Conservation (phyloP, 23 red algal genomes). For the Gracilaria gracilis region DNA sequence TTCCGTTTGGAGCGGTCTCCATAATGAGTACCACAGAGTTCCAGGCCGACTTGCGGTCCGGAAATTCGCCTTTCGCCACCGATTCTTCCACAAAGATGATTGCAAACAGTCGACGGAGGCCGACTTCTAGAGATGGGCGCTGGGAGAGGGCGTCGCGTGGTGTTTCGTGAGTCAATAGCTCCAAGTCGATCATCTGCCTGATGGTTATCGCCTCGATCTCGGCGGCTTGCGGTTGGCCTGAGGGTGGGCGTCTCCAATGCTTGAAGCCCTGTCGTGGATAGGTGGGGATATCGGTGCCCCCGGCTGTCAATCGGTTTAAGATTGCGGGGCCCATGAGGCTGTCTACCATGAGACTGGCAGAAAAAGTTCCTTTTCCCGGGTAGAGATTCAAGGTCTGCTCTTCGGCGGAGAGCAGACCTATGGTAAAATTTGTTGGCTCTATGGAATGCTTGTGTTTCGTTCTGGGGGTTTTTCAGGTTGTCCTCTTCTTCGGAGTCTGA, state of each 20-base stretch:
- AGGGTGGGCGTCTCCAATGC: not conserved
- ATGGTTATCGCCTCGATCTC: slow-evolving; percentile 16
- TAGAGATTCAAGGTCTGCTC: not conserved
- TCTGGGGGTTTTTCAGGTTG: not conserved
- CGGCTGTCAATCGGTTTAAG: not conserved
- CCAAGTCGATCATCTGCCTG: slow-evolving; percentile 3
- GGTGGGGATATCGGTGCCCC: slow-evolving; percentile 19
- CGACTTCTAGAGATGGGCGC: slow-evolving; percentile 7
- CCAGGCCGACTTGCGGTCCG: not conserved
- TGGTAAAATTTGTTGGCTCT: not conserved
- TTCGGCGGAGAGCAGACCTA: not conserved
- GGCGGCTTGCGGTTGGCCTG: not conserved
- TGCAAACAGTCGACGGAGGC: slow-evolving; percentile 13
- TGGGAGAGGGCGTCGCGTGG: not conserved
- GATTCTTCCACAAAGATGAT: slow-evolving; percentile 7
- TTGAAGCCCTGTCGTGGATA: not conserved
- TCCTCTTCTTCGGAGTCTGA: too few relatives aligned
- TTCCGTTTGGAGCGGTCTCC: too few relatives aligned
- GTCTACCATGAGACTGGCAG: not conserved
- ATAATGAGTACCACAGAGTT: not conserved
- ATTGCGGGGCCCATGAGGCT: not conserved
- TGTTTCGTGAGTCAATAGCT: slow-evolving; percentile 14
- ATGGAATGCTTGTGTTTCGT: not conserved
- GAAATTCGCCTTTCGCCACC: not conserved
- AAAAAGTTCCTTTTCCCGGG: slow-evolving; percentile 6